Base-by-base conservation (phyloP, 2,329 filamentous ascomycete genomes). In the Aplosporella prunicola region DNA sequence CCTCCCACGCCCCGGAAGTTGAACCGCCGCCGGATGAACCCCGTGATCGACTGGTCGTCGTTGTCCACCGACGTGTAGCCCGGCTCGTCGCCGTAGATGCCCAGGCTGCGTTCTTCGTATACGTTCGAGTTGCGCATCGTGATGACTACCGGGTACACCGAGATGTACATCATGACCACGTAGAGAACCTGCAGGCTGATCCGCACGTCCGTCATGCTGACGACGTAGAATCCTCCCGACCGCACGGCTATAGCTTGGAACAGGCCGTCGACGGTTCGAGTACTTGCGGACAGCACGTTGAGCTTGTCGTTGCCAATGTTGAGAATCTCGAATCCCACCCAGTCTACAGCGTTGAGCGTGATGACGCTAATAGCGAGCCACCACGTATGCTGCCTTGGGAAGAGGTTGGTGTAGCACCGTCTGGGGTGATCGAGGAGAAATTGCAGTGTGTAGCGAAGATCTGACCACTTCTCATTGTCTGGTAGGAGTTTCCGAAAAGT, bases 161-260 rank as follows among this genome's bases (percentile, higher is more conserved):
- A 69, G 31, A 79, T 76, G 53, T 78, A 78, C 75, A 80, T 79
- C 75, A 79, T 78, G 29, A 75, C 64, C 0, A 78, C 60, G 40
- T 76, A 71, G 22, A 74, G 66, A 23, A 78, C 66, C 41, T 76
- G 74, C 0, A 76, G 64, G 2, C 64, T 67, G 5, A 74, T 70
- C 24, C 68, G 71, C 2, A 76, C 60, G 1, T 51, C 52, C 3
- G 68, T 52, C 9, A 76, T 62, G 13, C 60, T 52, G 20, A 76
- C 62, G 29, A 74, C 48, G 57, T 72, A 57, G 62, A 64, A 55
- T 48, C 73, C 56, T 42, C 72, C 52, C 53, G 63, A 59, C 50
- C 73, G 45, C 41, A 69, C 52, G 44, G 66, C 56, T 48, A 74
- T 44, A 46, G 74, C 71, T 56, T 78, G 74, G 52, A 78, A 78